These are phyloP conservation scores for Aquanectria penicillioides DNA, from an alignment of 2,329 filamentous ascomycete species.

Conservation along the genomic window DNA sequence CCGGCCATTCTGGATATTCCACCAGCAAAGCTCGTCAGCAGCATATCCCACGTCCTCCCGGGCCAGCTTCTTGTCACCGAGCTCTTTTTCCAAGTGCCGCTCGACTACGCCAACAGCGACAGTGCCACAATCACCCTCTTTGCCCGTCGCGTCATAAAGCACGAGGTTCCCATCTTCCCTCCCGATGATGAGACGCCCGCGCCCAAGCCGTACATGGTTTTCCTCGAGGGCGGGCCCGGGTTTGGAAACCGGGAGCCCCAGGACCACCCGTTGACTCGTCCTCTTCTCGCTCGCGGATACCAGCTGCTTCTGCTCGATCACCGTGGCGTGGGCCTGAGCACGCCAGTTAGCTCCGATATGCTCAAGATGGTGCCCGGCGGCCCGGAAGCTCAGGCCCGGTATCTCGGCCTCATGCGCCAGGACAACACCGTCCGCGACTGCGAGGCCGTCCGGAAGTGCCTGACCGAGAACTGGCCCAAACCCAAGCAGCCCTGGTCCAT, in stretches of 20 bases:
- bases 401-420: slow-evolving; percentile 86
- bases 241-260: slow-evolving; percentile 81
- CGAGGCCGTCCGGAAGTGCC: slow-evolving; percentile 81
- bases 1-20: slow-evolving; percentile 41
- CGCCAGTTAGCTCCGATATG: slow-evolving; percentile 78
- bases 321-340: slow-evolving; percentile 87
- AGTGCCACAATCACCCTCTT: slow-evolving; percentile 77
- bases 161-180: slow-evolving; percentile 69
- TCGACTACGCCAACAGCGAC: slow-evolving; percentile 75
- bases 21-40: slow-evolving; percentile 52
- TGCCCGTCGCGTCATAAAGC: slow-evolving; percentile 75
- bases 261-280: slow-evolving; percentile 74
- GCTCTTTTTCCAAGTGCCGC: slow-evolving; percentile 86
- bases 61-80: slow-evolving; percentile 82
- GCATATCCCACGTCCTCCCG: slow-evolving; percentile 54
- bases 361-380: slow-evolving; percentile 68
- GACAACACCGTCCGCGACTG: slow-evolving; percentile 91
- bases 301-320: slow-evolving; percentile 90
- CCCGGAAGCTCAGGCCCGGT: slow-evolving; percentile 76
- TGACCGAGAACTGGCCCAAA: slow-evolving; percentile 75
- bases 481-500: slow-evolving; percentile 84
- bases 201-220: slow-evolving; percentile 71
- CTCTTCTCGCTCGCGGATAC: slow-evolving; percentile 81
- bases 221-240: slow-evolving; percentile 87
- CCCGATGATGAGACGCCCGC: slow-evolving; percentile 45